Evolutionary conservation across 2,329 filamentous ascomycete species (phyloP), one percentile per base, ranked within the genome.

Genomic region (Ascochyta lentis): DNA sequence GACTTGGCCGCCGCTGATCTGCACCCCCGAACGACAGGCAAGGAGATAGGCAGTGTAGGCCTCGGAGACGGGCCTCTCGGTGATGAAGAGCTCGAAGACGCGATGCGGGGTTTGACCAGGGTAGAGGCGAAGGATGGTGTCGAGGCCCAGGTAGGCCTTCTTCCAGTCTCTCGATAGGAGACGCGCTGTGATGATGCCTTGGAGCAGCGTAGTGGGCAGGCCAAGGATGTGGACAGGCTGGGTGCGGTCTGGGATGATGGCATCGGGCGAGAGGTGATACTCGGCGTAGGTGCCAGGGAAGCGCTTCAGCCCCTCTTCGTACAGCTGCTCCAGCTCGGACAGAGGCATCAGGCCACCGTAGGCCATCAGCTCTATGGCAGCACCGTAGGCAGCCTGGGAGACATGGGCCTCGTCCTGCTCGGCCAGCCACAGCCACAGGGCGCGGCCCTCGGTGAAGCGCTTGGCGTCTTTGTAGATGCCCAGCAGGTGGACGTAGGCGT

Each of bases 341-440:
- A 83, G 69, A 3, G 63, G 60, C 45, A 68, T 66, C n/a, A 61
- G 49, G 12, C 77, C 75, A 45, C 77, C 72, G 13, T 75, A 74
- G 10, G 80, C 78, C 47, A 82, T 67, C 37, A 81, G 66, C 58
- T 83, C 80, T 27, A 84, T 81, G 1, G 79, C 80, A 7, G 77
- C 77, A 6, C 80, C 81, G 56, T 83, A 83, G 0, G 80, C 77
- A 4, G 72, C 67, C 15, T 71, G 65, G 47, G 77, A 75, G 9
- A 81, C 72, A 45, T 76, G 75, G 5, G 69, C 65, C 16, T 80
- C 75, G 42, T 77, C 75, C 59, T 81, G 77, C 4, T 65, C 53
- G 23, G 71, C 59, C 13, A 84, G 70, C 80, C 80, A 83, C 19
- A 70, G 60, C 81, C 81, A 84, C 58, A 83, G 80, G 2, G 68